Evolutionary conservation across 1,284 basidiomycete genomes (phyloP).

Genomic region (Amylostereum areolatum): DNA sequence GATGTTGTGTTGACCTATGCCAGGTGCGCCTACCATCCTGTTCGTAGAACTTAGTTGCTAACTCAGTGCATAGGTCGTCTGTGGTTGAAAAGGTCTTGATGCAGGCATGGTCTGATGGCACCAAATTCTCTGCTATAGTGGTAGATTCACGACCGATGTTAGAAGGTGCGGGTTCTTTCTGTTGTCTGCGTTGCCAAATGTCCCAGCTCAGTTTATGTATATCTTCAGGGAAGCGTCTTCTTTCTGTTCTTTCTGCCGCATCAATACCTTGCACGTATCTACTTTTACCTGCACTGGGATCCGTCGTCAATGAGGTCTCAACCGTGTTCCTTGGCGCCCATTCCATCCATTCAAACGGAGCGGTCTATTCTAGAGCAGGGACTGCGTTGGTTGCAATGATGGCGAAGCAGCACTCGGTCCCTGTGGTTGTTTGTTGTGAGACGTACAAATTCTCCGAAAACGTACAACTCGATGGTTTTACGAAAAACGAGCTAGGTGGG

Average conservation of each 20-base stretch:
- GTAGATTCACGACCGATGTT: slow-evolving; percentile 93
- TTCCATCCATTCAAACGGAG: slow-evolving; percentile 91
- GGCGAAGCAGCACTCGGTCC: slow-evolving; percentile 84
- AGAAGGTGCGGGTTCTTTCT: slow-evolving; percentile 58
- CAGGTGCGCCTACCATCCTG: slow-evolving; percentile 40
- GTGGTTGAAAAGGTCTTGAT: slow-evolving; percentile 90
- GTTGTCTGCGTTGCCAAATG: not conserved
- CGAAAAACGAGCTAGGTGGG: slow-evolving; percentile 91
- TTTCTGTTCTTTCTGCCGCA: slow-evolving; percentile 66
- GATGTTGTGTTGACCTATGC: slow-evolving; percentile 94
- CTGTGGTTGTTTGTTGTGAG: slow-evolving; percentile 95
- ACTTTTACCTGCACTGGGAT: slow-evolving; percentile 83
- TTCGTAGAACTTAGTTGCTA: slow-evolving; percentile 4
- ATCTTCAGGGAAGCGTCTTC: slow-evolving; percentile 68
- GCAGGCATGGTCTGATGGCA: slow-evolving; percentile 68
- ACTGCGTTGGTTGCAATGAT: slow-evolving; percentile 97
- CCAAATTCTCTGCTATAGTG: slow-evolving; percentile 84
- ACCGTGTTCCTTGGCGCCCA: slow-evolving; percentile 91
- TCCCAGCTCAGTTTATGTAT: not conserved
- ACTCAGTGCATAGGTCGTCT: slow-evolving; percentile 61
- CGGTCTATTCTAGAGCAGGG: slow-evolving; percentile 90
- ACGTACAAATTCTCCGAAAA: slow-evolving; percentile 98
- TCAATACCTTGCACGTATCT: slow-evolving; percentile 89
- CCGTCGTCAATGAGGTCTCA: slow-evolving; percentile 75
- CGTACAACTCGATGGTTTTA: slow-evolving; percentile 91